Evolutionary conservation across 2,329 filamentous ascomycete genomes (phyloP), one percentile per base, ranked within the genome.

Genomic region (Nothophaeocryptopus gaeumannii): DNA sequence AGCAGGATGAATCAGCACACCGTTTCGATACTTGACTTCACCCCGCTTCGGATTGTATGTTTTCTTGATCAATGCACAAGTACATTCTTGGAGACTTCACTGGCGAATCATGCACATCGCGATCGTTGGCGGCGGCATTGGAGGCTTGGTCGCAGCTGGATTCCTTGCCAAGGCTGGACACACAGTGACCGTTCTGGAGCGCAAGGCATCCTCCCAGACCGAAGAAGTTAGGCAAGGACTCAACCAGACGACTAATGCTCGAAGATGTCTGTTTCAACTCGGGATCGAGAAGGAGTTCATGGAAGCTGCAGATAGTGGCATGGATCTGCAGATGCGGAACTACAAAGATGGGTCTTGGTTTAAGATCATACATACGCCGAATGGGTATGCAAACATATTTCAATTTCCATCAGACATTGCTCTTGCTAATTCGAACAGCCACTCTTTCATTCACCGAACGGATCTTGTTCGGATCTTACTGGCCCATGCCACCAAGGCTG

Each of bases 131-230:
- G 63, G 45, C 16, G 45, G 45, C n/a, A 41, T 69, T 39, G 68
- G 67, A 14, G 66, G 66, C 30, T 65, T 62, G 32, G 61, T 59
- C 16, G 51, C 60, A 35, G 68, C 68, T 10, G 67, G 67, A 60
- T 69, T 61, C 58, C 53, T 70, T 9, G 58, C 63, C 35, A 65
- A 62, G 56, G 53, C 39, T 13, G 47, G 47, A 13, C 39, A 43
- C 32, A 26, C 30, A 33, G 45, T 45, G 11, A 52, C 50, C 10
- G 32, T 52, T 11, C 43, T 52, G 16, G 50, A 52, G 14, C 65
- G 67, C 42, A 46, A 34, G 11, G 40, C 35, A 30, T 32, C 38
- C 13, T 39, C 31, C 13, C 42, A 47, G 12, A 29, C 32, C 7
- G 39, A 36, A 8, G 49, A 47, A 29, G 45, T 29, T 20, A 39